Percentiles rank a stretch among this genome's conserved stretches.
phyloP scores from a whole-genome alignment of 78 protist species.

The Dictyostelium firmibasis region DNA sequence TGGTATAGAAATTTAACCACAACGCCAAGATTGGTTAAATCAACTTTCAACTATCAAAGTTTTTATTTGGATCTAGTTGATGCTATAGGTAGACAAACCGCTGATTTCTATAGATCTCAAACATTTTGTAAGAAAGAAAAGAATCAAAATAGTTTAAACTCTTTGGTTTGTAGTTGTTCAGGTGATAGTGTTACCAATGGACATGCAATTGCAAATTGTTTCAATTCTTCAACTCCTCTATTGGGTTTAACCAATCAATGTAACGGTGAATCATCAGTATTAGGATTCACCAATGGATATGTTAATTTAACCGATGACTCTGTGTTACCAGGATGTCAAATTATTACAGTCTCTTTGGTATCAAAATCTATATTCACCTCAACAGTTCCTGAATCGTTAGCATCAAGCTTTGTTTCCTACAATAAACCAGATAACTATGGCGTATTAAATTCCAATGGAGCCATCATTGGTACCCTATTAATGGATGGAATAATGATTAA shows the following conservation, averaged over 20 bases:
- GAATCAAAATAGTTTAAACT: slow-evolving; percentile 9
- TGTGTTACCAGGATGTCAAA: slow-evolving; percentile 1
- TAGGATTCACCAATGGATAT: background rate
- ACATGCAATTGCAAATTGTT: background rate
- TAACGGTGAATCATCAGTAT: background rate
- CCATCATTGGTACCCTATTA: slow-evolving; percentile 21
- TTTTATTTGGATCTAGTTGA: background rate
- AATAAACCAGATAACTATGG: slow-evolving; percentile 36
- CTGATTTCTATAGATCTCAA: slow-evolving; percentile 16
- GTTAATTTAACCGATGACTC: background rate
- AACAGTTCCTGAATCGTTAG: background rate
- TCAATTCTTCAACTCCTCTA: background rate
- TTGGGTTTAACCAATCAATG: background rate
- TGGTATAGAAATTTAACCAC: background rate
- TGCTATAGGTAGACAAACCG: background rate
- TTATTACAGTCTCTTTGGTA: background rate
- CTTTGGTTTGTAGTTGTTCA: slow-evolving; percentile 37
- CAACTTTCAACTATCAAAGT: background rate
- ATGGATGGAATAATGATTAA: slow-evolving; percentile 47
- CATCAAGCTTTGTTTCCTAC: slow-evolving; percentile 28
- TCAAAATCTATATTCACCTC: background rate
- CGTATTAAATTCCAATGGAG: background rate
- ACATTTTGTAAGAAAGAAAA: slow-evolving; percentile 44
- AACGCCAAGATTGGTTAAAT: background rate
- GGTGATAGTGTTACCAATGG: background rate